Evolutionary conservation across 495 filamentous ascomycete species (phyloP).

Genomic region (Talaromyces nanjingensis): DNA sequence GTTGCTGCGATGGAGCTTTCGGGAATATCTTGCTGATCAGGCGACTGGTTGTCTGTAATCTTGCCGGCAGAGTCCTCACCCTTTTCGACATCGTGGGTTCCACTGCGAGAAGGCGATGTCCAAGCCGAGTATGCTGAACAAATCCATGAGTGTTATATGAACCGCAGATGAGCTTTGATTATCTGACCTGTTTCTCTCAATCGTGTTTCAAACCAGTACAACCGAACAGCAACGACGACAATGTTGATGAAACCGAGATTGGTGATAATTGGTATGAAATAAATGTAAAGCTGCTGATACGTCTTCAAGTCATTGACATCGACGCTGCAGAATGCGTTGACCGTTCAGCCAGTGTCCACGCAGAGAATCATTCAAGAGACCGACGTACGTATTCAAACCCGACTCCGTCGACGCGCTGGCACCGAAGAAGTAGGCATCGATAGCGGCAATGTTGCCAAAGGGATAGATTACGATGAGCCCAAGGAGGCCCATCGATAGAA

Average conservation of each 20-base stretch:
- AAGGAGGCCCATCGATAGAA: conserved; percentile 26
- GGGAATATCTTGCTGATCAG: not conserved
- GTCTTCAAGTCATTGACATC: conserved; percentile 22
- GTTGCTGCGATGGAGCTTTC: not conserved
- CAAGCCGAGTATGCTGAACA: too few species aligned
- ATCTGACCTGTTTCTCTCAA: conserved; percentile 18
- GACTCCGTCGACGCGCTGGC: conserved; percentile 35
- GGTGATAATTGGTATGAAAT: conserved; percentile 25
- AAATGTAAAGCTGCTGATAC: conserved; percentile 34
- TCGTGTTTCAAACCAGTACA: conserved; percentile 29
- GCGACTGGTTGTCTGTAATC: not conserved
- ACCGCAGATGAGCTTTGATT: too few species aligned
- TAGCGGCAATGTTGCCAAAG: conserved; percentile 30
- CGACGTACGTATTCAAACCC: conserved; percentile 33
- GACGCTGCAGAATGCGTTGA: conserved; percentile 14
- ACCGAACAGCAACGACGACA: conserved; percentile 24
- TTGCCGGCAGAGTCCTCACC: not conserved
- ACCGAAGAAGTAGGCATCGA: conserved; percentile 40
- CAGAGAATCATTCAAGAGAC: too few species aligned
- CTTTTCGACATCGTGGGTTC: not conserved
- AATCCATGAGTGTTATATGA: too few species aligned
- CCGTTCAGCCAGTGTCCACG: not conserved
- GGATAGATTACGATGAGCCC: conserved; percentile 30
- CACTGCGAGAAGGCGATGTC: too few species aligned
- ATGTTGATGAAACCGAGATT: conserved; percentile 33